Evolutionary conservation across 2,329 filamentous ascomycete genomes (phyloP), one percentile per base, ranked within the genome.

Genomic region (Ophiostoma montium): DNA sequence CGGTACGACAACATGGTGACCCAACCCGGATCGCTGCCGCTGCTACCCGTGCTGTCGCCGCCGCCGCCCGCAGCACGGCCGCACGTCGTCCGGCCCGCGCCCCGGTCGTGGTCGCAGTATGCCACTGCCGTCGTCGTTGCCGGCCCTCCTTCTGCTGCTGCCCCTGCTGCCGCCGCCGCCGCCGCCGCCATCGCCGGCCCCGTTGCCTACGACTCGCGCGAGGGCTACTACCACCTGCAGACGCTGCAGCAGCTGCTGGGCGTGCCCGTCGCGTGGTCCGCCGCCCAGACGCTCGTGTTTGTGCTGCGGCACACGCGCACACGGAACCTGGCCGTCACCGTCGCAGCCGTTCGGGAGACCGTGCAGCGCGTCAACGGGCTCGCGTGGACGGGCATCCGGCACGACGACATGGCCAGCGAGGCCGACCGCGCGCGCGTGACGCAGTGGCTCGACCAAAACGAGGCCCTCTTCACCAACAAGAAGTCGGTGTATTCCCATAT

Each of bases 251-350:
- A 16, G 15, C 39, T 43, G 21, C 42, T 54, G 18, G 16, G 12
- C 13, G 31, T 53, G 15, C 47, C 53, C 1, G 18, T 5, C 15
- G 16, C 42, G 27, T 46, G 42, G 44, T 32, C 49, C 0, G 16
- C 49, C 5, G 35, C 36, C 0, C 35, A 31, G 12, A 47, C 50
- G 8, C 51, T 54, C 15, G 11, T 53, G 19, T 46, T 41, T 42
- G 5, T 54, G 11, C 51, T 54, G 41, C 19, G 36, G 39, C 51
- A 46, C 35, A 31, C 47, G 27, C 41, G 47, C 11, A 21, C 51
- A 21, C 52, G 50, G n/a, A 23, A 16, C 15, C 23, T 49, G 12
- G 39, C 30, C 16, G 15, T 9, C 39, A 6, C 39, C 35, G 35
- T 10, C 42, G 27, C 19, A 8, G 9, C 15, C 15, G n/a, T n/a